phyloP scores from a whole-genome alignment of 192 early-diverging fungal species.

The Entomortierella lignicola region DNA sequence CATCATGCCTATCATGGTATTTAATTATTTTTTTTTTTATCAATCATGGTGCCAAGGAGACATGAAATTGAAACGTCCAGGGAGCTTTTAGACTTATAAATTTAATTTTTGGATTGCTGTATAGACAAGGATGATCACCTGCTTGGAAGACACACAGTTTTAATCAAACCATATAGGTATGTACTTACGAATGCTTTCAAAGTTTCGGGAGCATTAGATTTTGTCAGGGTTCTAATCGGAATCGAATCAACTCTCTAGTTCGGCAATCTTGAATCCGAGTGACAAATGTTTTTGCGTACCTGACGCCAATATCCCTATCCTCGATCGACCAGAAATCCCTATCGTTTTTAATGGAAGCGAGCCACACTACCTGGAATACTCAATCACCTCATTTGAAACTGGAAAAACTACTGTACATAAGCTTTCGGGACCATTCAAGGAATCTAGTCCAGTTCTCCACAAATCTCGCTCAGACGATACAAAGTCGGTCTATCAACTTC shows the following conservation, averaged over 20 bases:
- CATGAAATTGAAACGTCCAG: too few species aligned
- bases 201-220: background rate
- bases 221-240: background rate
- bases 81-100: background rate
- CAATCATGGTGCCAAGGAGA: too few species aligned
- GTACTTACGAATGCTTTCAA: background rate
- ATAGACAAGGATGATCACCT: conserved; percentile 44
- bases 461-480: conserved; percentile 22
- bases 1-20: conserved; percentile 13
- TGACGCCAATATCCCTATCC: conserved; percentile 5
- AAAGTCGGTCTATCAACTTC: conserved; percentile 27
- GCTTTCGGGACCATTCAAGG: conserved; percentile 31
- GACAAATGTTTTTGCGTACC: conserved; percentile 62
- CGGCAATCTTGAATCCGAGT: conserved; percentile 59
- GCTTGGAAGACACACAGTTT: conserved; percentile 33
- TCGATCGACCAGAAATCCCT: conserved; percentile 33
- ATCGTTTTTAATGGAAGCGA: conserved; percentile 45
- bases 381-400: conserved; percentile 42
- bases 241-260: conserved; percentile 24
- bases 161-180: conserved; percentile 41
- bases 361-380: conserved; percentile 35
- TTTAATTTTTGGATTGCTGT: background rate
- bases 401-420: conserved; percentile 20
- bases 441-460: conserved; percentile 18
- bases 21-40: background rate